These are phyloP conservation scores for Hibiscus tridactylites DNA, from an alignment of 345 rosid species.

Conservation along the genomic window DNA sequence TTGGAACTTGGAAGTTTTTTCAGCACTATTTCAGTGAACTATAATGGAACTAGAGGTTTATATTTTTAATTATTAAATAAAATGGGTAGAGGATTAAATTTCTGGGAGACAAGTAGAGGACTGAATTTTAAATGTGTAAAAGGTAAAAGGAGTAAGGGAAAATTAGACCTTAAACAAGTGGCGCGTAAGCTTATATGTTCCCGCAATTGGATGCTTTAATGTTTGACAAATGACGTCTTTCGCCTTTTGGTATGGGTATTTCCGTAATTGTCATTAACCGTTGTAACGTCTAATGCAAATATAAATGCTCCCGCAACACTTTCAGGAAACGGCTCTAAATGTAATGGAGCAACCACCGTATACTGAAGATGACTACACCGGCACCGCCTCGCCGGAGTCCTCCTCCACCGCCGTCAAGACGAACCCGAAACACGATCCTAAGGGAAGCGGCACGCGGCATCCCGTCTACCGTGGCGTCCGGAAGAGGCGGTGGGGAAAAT, in stretches of 20 bases:
- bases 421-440: slow-evolving; percentile 7
- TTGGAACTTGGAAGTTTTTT: no score
- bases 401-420: background rate
- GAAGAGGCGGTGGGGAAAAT: slow-evolving; percentile 84
- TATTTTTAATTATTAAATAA: no score
- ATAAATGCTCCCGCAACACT: slow-evolving; percentile 16
- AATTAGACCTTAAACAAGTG: background rate
- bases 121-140: no score
- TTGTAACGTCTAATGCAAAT: slow-evolving; percentile 5
- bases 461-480: slow-evolving; percentile 66
- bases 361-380: slow-evolving; percentile 29
- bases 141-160: background rate
- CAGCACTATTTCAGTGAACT: no score
- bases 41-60: no score
- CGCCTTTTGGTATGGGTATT: slow-evolving; percentile 9
- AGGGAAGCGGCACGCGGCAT: slow-evolving; percentile 37
- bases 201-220: background rate
- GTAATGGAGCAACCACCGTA: slow-evolving; percentile 43
- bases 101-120: no score
- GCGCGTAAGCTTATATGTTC: slow-evolving; percentile 3
- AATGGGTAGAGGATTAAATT: no score
- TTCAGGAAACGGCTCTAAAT: slow-evolving; percentile 14
- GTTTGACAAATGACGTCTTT: background rate
- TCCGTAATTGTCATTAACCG: slow-evolving; percentile 6
- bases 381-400: slow-evolving; percentile 4